A percentile compares a stretch with the other conserved stretches of the same genome.
These are phyloP conservation scores for Dioscorea dumetorum DNA, from an alignment of 106 monocot genomes.

Conservation along the genomic window DNA sequence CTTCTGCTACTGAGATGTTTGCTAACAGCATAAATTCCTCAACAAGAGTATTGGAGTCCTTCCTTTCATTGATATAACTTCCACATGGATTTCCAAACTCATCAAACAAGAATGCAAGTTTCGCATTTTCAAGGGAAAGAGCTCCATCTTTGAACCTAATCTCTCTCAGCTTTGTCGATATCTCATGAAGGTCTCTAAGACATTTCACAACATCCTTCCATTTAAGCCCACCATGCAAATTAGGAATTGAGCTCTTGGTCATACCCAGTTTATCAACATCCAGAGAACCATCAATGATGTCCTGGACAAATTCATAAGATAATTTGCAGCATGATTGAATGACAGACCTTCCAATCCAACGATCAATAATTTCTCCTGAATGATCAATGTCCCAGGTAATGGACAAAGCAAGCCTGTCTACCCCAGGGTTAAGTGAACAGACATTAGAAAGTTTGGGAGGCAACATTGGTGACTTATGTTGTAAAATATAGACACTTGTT, in stretches of 20 bases:
- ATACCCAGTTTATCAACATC: slow-evolving; percentile 2
- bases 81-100: slow-evolving; percentile 73
- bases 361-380: slow-evolving; percentile 52
- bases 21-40: slow-evolving; percentile 91
- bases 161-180: slow-evolving; percentile 58
- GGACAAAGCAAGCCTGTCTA: slow-evolving; percentile 71
- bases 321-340: slow-evolving; percentile 84
- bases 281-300: slow-evolving; percentile 49
- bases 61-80: slow-evolving; percentile 35
- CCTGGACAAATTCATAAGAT: slow-evolving; percentile 83
- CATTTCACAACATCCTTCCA: slow-evolving; percentile 49
- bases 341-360: slow-evolving; percentile 82
- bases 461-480: slow-evolving; percentile 65
- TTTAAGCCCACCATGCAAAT: slow-evolving; percentile 38
- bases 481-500: slow-evolving; percentile 77
- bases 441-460: slow-evolving; percentile 62
- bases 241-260: slow-evolving; percentile 19
- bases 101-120: slow-evolving; percentile 71
- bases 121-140: slow-evolving; percentile 60
- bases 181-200: slow-evolving; percentile 46
- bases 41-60: slow-evolving; percentile 61
- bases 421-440: slow-evolving; percentile 68
- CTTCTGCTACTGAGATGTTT: slow-evolving; percentile 69
- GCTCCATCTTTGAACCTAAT: slow-evolving; percentile 77
- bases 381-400: slow-evolving; percentile 70